These are phyloP conservation scores for Suillus lakei DNA, from an alignment of 768 basidiomycete genomes.

Conservation along the genomic window DNA sequence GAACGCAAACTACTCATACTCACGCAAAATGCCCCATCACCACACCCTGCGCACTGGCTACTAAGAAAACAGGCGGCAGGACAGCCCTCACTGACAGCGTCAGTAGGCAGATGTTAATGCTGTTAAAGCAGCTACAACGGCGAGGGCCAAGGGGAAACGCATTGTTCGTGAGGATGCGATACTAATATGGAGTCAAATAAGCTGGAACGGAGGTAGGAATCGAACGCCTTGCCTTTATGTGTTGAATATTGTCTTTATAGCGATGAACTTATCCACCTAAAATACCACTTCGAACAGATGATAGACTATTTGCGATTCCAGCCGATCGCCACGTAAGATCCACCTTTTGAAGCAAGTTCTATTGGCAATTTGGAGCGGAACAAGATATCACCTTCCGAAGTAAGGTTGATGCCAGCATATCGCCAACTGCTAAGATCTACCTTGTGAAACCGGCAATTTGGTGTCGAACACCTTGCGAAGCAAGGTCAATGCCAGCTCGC, in stretches of 20 bases:
- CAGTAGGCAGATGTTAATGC: neutral
- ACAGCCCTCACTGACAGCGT: neutral
- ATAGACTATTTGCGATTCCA: neutral
- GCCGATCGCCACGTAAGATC: neutral
- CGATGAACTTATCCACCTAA: neutral
- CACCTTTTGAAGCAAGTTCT: neutral
- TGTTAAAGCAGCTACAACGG: neutral
- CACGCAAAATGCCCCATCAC: neutral
- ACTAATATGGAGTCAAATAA: neutral
- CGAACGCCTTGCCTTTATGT: neutral
- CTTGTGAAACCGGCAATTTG: neutral
- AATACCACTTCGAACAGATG: neutral
- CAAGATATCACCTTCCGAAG: neutral
- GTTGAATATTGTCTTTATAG: neutral
- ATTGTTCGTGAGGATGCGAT: neutral
- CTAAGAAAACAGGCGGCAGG: neutral
- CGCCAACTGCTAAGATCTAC: neutral
- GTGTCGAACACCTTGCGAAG: neutral
- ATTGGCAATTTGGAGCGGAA: neutral
- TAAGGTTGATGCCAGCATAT: neutral
- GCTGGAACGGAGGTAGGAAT: neutral
- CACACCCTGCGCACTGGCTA: neutral
- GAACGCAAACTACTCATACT: neutral
- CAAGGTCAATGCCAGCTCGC: neutral
- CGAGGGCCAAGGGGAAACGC: neutral